Percentiles rank a stretch among this genome's conserved stretches.
Conservation (phyloP, 2,329 filamentous ascomycete species). For the Aspergillus ochraceus region DNA sequence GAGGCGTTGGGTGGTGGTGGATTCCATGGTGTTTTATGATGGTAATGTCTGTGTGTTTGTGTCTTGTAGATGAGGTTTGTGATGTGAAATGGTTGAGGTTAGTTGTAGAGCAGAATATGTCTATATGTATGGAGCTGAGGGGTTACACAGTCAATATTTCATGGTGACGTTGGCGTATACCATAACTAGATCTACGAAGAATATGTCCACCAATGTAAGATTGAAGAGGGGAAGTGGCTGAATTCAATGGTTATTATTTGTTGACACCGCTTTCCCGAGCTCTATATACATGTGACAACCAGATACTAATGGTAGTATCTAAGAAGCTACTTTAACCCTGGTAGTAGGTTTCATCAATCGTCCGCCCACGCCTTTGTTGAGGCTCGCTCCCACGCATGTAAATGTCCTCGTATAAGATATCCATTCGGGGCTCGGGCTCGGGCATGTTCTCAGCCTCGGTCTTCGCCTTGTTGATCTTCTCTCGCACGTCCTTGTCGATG, state of each 20-base stretch:
- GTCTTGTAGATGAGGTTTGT: not conserved
- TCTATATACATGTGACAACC: not conserved
- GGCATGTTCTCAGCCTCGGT: conserved; percentile 84
- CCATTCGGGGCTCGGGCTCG: conserved; percentile 69
- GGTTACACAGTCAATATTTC: not conserved
- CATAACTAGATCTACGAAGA: no score
- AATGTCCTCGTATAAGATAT: conserved; percentile 91
- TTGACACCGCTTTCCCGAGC: not conserved
- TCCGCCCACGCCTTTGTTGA: conserved; percentile 77
- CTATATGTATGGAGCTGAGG: not conserved
- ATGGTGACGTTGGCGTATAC: not conserved
- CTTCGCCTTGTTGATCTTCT: conserved; percentile 81
- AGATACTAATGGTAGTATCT: not conserved
- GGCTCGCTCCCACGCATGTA: conserved; percentile 86
- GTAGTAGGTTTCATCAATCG: conserved; percentile 85
- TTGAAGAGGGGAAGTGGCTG: not conserved
- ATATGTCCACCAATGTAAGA: not conserved
- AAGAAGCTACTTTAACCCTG: conserved; percentile 33
- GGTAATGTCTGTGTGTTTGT: not conserved
- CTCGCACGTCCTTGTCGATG: conserved; percentile 87
- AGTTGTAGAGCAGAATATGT: not conserved
- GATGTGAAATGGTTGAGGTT: not conserved
- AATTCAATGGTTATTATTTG: not conserved
- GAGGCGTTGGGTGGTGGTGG: conserved; percentile 15
- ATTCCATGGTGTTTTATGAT: conserved; percentile 8